phyloP scores from a whole-genome alignment of 169 alveolate species.

The Cryptosporidium muris region DNA sequence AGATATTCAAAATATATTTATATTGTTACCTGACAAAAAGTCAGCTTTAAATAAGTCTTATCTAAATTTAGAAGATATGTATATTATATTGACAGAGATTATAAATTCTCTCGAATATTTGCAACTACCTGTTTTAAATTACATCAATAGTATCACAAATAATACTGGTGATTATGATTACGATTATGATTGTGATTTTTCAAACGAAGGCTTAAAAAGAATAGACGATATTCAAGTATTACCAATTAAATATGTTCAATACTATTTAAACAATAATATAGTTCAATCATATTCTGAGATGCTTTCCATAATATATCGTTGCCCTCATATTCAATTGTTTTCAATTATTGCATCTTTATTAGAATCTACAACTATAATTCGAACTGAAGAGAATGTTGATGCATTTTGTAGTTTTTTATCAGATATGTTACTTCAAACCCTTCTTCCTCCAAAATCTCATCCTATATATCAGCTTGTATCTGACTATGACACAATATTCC shows the following conservation, averaged over 20 bases:
- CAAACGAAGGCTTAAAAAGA: too few relatives aligned
- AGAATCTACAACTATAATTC: not conserved
- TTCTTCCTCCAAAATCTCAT: slow-evolving; percentile 42
- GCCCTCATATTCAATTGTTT: slow-evolving; percentile 10
- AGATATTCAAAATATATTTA: not conserved
- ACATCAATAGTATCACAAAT: slow-evolving; percentile 3
- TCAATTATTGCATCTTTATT: slow-evolving; percentile 11
- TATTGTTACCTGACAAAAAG: too few relatives aligned
- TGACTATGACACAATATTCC: not conserved
- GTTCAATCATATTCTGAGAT: slow-evolving; percentile 16
- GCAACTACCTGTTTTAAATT: slow-evolving; percentile 27
- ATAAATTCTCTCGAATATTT: not conserved
- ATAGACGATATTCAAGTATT: too few relatives aligned
- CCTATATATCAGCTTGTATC: not conserved
- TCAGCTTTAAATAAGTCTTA: too few relatives aligned
- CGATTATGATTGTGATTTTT: too few relatives aligned
- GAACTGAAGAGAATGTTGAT: slow-evolving; percentile 2
- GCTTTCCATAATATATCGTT: slow-evolving; percentile 3
- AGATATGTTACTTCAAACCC: slow-evolving; percentile 44
- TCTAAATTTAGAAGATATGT: too few relatives aligned
- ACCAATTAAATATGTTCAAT: too few relatives aligned
- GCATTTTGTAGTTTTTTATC: slow-evolving; percentile 30
- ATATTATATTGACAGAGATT: too few relatives aligned
- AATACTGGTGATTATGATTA: too few relatives aligned
- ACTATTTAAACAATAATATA: not conserved